Evolutionary conservation across 495 filamentous ascomycete genomes (phyloP).

Genomic region (Neurospora sp.): DNA sequence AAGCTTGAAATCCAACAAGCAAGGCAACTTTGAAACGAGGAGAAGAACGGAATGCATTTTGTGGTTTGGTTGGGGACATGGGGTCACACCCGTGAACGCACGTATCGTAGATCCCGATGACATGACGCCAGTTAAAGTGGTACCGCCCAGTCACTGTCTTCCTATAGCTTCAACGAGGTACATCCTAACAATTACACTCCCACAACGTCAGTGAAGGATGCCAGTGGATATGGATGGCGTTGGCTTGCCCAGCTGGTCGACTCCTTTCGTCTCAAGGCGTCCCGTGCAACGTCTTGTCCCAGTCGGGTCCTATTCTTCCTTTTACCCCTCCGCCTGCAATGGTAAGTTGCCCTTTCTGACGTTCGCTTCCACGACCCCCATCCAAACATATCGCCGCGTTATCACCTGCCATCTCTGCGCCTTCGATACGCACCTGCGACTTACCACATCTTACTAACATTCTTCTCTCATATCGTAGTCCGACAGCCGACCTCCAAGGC

Average conservation of each 20-base stretch:
- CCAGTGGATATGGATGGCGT: not conserved
- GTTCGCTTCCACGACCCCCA: not conserved
- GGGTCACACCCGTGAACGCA: not conserved
- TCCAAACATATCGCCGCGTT: not conserved
- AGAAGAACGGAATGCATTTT: not conserved
- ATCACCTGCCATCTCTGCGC: not conserved
- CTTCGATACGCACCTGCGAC: not conserved
- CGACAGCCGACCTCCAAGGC: not conserved
- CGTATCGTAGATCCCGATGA: not conserved
- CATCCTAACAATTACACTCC: constrained; percentile 2
- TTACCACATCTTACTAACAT: not conserved
- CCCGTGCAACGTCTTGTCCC: not conserved
- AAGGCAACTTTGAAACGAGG: not conserved
- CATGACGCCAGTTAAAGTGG: constrained; percentile 10
- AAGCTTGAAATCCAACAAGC: not conserved
- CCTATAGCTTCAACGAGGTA: not conserved
- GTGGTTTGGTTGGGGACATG: not conserved
- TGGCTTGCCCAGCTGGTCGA: not conserved
- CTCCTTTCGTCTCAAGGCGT: not conserved
- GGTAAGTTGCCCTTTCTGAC: not conserved
- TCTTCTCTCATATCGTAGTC: not conserved
- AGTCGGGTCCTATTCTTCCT: not conserved
- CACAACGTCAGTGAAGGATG: not conserved
- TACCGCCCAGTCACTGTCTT: no score
- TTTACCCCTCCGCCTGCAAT: not conserved